Evolutionary conservation across 1,284 basidiomycete species (phyloP).

Genomic region (Ceratobasidium sp.): DNA sequence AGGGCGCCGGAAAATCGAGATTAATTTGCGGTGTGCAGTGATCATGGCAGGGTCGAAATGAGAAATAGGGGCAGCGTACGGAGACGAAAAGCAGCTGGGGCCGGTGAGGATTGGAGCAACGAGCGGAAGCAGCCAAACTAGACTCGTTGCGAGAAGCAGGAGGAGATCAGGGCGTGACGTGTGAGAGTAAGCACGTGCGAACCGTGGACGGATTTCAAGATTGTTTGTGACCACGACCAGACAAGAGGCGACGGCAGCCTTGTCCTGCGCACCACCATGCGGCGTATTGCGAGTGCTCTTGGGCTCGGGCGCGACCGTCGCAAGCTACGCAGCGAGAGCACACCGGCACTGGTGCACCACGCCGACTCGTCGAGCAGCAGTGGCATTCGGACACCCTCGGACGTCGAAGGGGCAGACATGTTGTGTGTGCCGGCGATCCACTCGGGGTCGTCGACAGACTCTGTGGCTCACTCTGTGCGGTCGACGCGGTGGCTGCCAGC

Average conservation of each 20-base stretch:
- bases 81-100: background rate
- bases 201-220: background rate
- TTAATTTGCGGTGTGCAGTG: too few relatives aligned
- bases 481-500: constrained; percentile 22
- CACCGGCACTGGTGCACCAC: constrained; percentile 28
- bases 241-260: background rate
- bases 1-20: too few relatives aligned
- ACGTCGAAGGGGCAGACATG: constrained; percentile 1
- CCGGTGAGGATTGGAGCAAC: background rate
- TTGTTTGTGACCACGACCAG: background rate
- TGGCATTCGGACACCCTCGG: constrained; percentile 17
- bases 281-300: constrained; percentile 16
- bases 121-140: background rate
- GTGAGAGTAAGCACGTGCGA: background rate
- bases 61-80: too few relatives aligned
- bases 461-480: background rate
- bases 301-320: constrained; percentile 8
- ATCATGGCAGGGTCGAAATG: too few relatives aligned
- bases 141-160: background rate
- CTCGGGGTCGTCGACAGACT: constrained; percentile 13
- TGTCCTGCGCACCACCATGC: constrained; percentile 30
- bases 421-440: constrained; percentile 8
- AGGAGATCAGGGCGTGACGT: background rate
- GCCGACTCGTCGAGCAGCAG: constrained; percentile 27
- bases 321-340: constrained; percentile 30